A percentile compares a stretch with the other conserved stretches of the same genome.
Conservation (phyloP, 345 rosid species). For the Populus nigra region DNA sequence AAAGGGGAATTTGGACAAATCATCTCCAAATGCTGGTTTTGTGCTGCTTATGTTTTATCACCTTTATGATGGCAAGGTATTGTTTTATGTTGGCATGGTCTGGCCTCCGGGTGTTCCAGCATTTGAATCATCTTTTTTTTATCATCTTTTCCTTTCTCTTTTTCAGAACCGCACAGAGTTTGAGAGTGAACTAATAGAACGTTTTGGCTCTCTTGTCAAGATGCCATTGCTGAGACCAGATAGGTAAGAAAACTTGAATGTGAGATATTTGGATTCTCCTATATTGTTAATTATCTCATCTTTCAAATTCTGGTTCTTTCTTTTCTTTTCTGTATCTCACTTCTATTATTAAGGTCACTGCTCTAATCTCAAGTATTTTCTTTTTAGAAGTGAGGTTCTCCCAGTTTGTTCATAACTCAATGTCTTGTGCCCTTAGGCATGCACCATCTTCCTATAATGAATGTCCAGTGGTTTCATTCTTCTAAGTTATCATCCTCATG, state of each 20-base stretch:
- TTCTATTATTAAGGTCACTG: neutral
- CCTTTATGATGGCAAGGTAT: constrained; percentile 95
- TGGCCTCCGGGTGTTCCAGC: constrained; percentile 1
- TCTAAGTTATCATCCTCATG: too few species aligned
- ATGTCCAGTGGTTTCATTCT: too few species aligned
- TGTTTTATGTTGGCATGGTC: constrained; percentile 10
- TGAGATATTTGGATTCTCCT: neutral
- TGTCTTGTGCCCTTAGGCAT: too few species aligned
- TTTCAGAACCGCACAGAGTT: constrained; percentile 75
- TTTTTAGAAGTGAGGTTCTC: too few species aligned
- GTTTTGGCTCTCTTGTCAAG: constrained; percentile 84
- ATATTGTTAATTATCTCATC: neutral
- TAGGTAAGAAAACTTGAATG: constrained; percentile 42
- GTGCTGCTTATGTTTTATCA: constrained; percentile 94
- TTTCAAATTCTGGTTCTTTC: neutral
- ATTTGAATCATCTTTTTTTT: neutral
- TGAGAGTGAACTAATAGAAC: constrained; percentile 79
- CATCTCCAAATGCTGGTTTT: constrained; percentile 80
- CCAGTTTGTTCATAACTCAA: too few species aligned
- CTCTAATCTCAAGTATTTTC: neutral
- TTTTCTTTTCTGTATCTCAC: neutral
- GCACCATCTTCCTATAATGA: too few species aligned
- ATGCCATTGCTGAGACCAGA: constrained; percentile 82
- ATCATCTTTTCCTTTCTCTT: neutral
- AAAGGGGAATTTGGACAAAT: constrained; percentile 95